Base-by-base conservation (phyloP, 345 rosid species). In the Lepidium didymum region DNA sequence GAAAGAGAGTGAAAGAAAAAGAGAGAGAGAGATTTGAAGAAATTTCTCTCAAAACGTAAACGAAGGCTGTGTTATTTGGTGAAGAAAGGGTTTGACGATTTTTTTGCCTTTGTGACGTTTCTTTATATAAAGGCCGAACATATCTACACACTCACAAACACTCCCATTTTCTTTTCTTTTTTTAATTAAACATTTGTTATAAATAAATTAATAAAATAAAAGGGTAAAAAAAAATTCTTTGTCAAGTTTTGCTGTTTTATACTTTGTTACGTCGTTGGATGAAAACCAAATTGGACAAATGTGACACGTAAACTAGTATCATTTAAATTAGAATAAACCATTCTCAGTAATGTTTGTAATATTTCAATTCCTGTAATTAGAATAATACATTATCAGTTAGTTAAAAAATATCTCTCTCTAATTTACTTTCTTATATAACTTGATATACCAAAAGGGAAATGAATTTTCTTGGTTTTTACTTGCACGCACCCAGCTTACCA, bases 101-200 rank as follows among this genome's bases (percentile, higher is more conserved):
- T 41, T 73, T 67, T 59, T 19, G 18, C 15, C 55, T 35, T 51
- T 43, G 62, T 73, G 62, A 59, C 49, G 12, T 67, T 42, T 52
- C 49, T 73, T 73, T 73, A 67, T 73, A 73, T 73, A 73, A 42
- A 73, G 77, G 40, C 12, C 3, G 61, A 58, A 59, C 50, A 15
- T 58, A 62, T 66, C 50, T 59, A 10, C 18, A 50, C 61, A 55
- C 8, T 54, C 14, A 54, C 5, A 62, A 45, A 27, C 4, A 47
- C 66, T 47, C 65, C 58, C 18, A 55, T 8, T 46, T 47, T 31
- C 2, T 18, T 8, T 40, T 47, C 19, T n/a, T 3, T 16, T 1
- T 16, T 59, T 6, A 10, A 16, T 10, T 55, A 4, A 9, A 12
- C 2, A 23, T 18, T 31, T 33, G 29, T 65, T 49, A 10, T 35